Evolutionary conservation across 208 protist species (phyloP).

Genomic region (Crithidia thermophila): DNA sequence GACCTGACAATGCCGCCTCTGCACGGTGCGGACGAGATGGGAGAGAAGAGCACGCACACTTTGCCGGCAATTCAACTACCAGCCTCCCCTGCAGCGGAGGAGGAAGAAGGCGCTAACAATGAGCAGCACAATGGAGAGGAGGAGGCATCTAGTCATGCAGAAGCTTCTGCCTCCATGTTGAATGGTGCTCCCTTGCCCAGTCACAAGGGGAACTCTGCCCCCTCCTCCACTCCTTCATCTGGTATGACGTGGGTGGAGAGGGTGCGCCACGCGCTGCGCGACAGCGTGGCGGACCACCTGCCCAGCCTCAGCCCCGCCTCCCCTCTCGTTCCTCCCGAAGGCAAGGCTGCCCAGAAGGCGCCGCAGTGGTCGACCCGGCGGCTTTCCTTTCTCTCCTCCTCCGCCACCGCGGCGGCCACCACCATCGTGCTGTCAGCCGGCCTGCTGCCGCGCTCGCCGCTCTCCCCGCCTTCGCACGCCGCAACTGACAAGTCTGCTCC

Average conservation of each 20-base stretch:
- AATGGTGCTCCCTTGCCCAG: too few relatives aligned
- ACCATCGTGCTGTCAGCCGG: background rate
- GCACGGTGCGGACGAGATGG: background rate
- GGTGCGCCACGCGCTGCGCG: background rate
- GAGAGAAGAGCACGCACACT: background rate
- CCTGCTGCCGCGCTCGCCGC: background rate
- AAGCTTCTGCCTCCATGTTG: too few relatives aligned
- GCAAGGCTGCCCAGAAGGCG: background rate
- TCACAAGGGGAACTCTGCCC: too few relatives aligned
- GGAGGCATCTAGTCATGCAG: background rate
- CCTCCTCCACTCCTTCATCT: too few relatives aligned
- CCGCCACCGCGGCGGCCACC: background rate
- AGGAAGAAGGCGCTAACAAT: too few relatives aligned
- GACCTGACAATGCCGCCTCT: constrained; percentile 3
- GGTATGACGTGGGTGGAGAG: background rate
- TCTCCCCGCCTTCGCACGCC: background rate
- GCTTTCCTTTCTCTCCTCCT: constrained; percentile 31
- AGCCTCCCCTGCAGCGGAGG: background rate
- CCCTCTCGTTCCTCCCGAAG: background rate
- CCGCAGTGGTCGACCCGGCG: constrained; percentile 15
- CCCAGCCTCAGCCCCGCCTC: background rate
- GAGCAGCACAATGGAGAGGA: too few relatives aligned
- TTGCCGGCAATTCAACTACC: background rate
- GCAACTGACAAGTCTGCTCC: too few relatives aligned
- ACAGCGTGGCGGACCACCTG: background rate